Evolutionary conservation across 2,329 filamentous ascomycete species (phyloP).

Genomic region (Sporothrix brasiliensis): DNA sequence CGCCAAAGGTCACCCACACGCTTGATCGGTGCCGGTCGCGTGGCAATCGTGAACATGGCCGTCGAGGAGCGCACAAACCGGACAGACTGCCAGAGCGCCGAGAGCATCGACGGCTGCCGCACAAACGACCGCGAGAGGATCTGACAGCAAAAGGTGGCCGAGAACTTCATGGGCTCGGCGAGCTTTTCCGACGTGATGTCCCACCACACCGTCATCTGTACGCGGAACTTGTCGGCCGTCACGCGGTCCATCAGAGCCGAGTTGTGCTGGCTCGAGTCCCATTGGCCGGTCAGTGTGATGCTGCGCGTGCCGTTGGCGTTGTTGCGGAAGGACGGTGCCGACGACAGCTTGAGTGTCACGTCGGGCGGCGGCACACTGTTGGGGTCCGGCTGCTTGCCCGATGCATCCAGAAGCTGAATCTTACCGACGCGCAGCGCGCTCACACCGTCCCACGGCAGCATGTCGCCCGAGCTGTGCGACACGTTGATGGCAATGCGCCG

Average conservation of each 20-base stretch:
- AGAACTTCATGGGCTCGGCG: slow-evolving; percentile 85
- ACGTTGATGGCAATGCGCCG: slow-evolving; percentile 83
- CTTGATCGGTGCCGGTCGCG: slow-evolving; percentile 88
- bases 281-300: slow-evolving; percentile 85
- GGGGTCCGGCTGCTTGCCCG: slow-evolving; percentile 60
- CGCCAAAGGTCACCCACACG: slow-evolving; percentile 92
- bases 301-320: slow-evolving; percentile 90
- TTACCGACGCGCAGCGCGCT: slow-evolving; percentile 75
- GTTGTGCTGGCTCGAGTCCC: slow-evolving; percentile 92
- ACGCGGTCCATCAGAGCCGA: slow-evolving; percentile 92
- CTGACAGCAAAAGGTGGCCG: slow-evolving; percentile 77
- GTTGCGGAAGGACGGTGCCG: slow-evolving; percentile 76
- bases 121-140: slow-evolving; percentile 83
- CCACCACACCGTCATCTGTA: slow-evolving; percentile 86
- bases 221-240: slow-evolving; percentile 88
- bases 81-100: slow-evolving; percentile 80
- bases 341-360: slow-evolving; percentile 74
- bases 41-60: slow-evolving; percentile 80
- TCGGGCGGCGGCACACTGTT: slow-evolving; percentile 54
- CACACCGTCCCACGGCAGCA: slow-evolving; percentile 85
- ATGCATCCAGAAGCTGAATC: slow-evolving; percentile 80
- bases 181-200: slow-evolving; percentile 77
- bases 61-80: slow-evolving; percentile 86
- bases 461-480: slow-evolving; percentile 88
- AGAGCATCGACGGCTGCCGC: slow-evolving; percentile 83